phyloP scores from a whole-genome alignment of 345 rosid species.

The Hypericum androsaemum region DNA sequence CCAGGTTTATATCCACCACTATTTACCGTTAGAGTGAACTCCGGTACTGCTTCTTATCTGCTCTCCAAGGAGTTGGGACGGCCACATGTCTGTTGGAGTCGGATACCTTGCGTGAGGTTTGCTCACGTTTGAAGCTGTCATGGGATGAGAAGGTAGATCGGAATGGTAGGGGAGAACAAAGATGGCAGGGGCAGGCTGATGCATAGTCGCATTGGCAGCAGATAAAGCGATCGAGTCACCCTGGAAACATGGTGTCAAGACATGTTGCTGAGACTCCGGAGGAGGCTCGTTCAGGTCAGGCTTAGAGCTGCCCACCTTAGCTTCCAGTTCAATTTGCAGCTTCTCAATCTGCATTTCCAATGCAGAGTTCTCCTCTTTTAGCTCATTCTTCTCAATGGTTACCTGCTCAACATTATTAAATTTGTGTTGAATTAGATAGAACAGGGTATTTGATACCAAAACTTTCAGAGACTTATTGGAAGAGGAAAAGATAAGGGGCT shows the following conservation, averaged over 20 bases:
- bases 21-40: no score
- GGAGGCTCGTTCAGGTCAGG: slow-evolving; percentile 53
- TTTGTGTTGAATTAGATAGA: no score
- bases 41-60: not conserved
- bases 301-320: slow-evolving; percentile 34
- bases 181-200: slow-evolving; percentile 37
- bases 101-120: slow-evolving; percentile 92
- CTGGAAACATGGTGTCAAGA: slow-evolving; percentile 22
- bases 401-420: slow-evolving; percentile 33
- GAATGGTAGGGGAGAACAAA: slow-evolving; percentile 40
- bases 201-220: slow-evolving; percentile 31
- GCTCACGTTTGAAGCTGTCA: slow-evolving; percentile 37
- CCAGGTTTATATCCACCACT: no score
- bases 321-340: slow-evolving; percentile 42
- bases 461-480: no score
- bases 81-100: slow-evolving; percentile 66
- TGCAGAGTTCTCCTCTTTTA: slow-evolving; percentile 65
- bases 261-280: slow-evolving; percentile 34
- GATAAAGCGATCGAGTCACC: slow-evolving; percentile 19
- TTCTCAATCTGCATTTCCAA: slow-evolving; percentile 51
- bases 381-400: slow-evolving; percentile 65
- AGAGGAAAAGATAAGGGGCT: slow-evolving; percentile 10
- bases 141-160: slow-evolving; percentile 30
- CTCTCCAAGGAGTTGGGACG: slow-evolving; percentile 55
- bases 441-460: no score